These are phyloP conservation scores for Leccinum incarnatum DNA, from an alignment of 768 basidiomycete genomes.

Conservation along the genomic window DNA sequence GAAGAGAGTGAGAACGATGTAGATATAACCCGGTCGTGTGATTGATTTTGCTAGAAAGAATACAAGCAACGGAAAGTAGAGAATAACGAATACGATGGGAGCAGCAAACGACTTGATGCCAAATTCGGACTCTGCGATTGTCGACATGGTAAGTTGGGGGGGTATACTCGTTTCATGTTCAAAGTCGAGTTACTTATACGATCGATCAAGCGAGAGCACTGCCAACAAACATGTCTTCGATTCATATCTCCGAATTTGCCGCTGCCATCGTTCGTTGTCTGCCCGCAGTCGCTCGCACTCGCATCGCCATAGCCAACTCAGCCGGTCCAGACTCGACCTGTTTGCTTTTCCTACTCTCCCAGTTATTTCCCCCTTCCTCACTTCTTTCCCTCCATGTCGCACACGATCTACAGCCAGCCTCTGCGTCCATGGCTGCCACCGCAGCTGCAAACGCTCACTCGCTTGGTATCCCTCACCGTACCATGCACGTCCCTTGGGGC, in stretches of 20 bases:
- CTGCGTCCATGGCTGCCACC: conserved; percentile 51
- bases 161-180: too few species aligned
- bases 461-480: conserved; percentile 46
- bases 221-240: conserved; percentile 25
- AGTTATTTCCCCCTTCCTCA: conserved; percentile 34
- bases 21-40: conserved; percentile 19
- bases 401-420: conserved; percentile 64
- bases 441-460: conserved; percentile 42
- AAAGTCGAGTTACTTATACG: not conserved
- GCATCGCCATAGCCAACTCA: conserved; percentile 65
- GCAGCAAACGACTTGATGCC: conserved; percentile 27
- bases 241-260: conserved; percentile 49
- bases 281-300: not conserved
- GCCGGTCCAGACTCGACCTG: conserved; percentile 84
- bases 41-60: conserved; percentile 16
- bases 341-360: conserved; percentile 64
- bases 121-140: conserved; percentile 1
- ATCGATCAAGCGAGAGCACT: not conserved
- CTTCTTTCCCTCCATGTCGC: conserved; percentile 61
- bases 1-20: conserved; percentile 24
- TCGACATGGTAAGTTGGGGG: not conserved
- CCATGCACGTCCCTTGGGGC: conserved; percentile 57
- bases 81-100: conserved; percentile 26
- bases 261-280: conserved; percentile 35
- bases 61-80: conserved; percentile 22